Evolutionary conservation across 805 yeast species (phyloP).

Genomic region (Saccharomycopsis fermentans): DNA sequence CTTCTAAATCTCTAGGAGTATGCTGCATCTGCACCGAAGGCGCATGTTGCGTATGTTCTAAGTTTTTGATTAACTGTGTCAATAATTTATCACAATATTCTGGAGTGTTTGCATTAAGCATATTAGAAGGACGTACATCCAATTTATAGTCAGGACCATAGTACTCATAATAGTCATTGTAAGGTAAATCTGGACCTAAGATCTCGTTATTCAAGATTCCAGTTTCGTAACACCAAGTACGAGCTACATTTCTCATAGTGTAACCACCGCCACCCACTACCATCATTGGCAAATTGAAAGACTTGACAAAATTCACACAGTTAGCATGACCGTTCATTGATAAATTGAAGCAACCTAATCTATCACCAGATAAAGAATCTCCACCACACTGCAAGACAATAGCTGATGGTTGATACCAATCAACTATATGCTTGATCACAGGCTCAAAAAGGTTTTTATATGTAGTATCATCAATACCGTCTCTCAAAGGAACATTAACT

Average conservation of each 20-base stretch:
- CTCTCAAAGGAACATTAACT: conserved; percentile 78
- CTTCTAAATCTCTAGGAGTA: conserved; percentile 84
- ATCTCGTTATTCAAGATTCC: conserved; percentile 75
- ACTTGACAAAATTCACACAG: conserved; percentile 79
- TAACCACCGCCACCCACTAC: conserved; percentile 98
- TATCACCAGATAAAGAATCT: conserved; percentile 91
- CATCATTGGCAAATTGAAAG: conserved; percentile 82
- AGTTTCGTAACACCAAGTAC: conserved; percentile 92
- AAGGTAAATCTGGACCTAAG: conserved; percentile 72
- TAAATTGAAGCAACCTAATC: conserved; percentile 90
- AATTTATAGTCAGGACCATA: conserved; percentile 94
- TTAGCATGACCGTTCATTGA: conserved; percentile 94
- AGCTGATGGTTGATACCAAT: conserved; percentile 90
- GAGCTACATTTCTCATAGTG: conserved; percentile 92
- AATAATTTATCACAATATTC: conserved; percentile 82
- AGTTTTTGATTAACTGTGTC: conserved; percentile 62
- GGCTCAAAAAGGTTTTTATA: conserved; percentile 83
- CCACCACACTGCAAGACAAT: conserved; percentile 98
- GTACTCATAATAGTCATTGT: conserved; percentile 93
- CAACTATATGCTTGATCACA: conserved; percentile 61
- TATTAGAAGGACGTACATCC: conserved; percentile 90
- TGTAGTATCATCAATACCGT: conserved; percentile 85
- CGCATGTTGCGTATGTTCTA: conserved; percentile 86
- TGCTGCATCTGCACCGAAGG: conserved; percentile 94
- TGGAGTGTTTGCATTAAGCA: conserved; percentile 92